phyloP scores from a whole-genome alignment of 257 asterid species.

The Petunia axillaris region DNA sequence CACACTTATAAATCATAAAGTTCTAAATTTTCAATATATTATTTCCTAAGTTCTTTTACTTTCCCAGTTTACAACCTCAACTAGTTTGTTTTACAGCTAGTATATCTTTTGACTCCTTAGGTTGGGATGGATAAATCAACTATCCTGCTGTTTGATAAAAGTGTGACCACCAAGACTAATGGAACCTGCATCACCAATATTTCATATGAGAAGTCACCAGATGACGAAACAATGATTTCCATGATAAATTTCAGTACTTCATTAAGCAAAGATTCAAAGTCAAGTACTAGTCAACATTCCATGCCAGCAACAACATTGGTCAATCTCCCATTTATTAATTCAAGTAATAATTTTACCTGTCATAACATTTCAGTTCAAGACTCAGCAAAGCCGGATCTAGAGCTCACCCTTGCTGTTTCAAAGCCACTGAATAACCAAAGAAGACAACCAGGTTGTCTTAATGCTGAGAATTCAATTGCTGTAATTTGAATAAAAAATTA shows the following conservation, averaged over 20 bases:
- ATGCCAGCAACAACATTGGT: not conserved
- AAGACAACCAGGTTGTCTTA: conserved; percentile 1
- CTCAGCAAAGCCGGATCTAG: conserved; percentile 27
- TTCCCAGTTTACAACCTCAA: too few relatives aligned
- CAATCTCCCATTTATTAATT: conserved; percentile 1
- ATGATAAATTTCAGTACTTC: conserved; percentile 29
- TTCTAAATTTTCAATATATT: not conserved
- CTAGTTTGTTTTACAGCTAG: not conserved
- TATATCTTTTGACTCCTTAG: not conserved
- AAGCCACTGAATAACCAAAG: conserved; percentile 11
- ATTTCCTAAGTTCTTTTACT: not conserved
- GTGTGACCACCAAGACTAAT: not conserved
- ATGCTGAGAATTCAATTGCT: conserved; percentile 24
- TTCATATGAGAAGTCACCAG: conserved; percentile 4
- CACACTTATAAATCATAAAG: not conserved
- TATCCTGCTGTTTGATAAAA: not conserved
- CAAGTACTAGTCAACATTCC: not conserved
- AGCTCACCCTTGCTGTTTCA: conserved; percentile 37
- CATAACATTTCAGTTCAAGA: conserved; percentile 4
- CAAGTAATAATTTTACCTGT: not conserved
- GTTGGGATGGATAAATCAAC: conserved; percentile 24
- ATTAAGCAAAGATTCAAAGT: conserved; percentile 18
- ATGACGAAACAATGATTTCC: conserved; percentile 9
- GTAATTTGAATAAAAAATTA: conserved; percentile 15
- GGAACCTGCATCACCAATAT: not conserved